phyloP scores from a whole-genome alignment of 768 basidiomycete species.

The Pisolithus microcarpus region DNA sequence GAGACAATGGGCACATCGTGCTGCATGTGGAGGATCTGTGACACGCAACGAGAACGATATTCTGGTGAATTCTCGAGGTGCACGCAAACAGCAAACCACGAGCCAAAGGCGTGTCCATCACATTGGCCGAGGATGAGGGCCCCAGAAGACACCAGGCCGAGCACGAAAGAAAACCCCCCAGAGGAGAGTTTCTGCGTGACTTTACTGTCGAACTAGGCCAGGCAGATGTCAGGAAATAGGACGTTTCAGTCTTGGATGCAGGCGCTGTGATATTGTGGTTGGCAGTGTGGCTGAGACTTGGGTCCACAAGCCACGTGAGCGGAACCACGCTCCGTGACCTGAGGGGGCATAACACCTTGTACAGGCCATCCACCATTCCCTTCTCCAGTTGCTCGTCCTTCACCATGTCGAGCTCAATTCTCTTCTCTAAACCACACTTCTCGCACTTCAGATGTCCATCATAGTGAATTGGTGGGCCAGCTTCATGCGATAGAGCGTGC shows the following conservation, averaged over 20 bases:
- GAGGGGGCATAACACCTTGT: conserved; percentile 27
- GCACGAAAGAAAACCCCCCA: not conserved
- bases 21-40: too few relatives aligned
- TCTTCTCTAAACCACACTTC: conserved; percentile 2
- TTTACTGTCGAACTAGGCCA: not conserved
- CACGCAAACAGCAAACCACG: conserved; percentile 1
- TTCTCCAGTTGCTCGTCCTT: conserved; percentile 24
- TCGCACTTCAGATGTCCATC: not conserved
- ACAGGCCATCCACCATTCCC: conserved; percentile 25
- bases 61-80: not conserved
- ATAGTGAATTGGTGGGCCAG: not conserved
- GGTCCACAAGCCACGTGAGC: conserved; percentile 25
- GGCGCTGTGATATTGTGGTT: not conserved
- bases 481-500: not conserved
- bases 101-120: conserved; percentile 13
- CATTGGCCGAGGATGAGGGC: not conserved
- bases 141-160: not conserved
- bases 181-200: not conserved
- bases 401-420: conserved; percentile 13
- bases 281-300: conserved; percentile 3
- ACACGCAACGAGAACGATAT: not conserved
- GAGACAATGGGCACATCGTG: too few relatives aligned
- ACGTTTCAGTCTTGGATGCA: not conserved
- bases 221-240: not conserved
- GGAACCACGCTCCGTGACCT: conserved; percentile 24